These are phyloP conservation scores for Rubia tinctorum DNA, from an alignment of 305 asterid genomes.

Conservation along the genomic window DNA sequence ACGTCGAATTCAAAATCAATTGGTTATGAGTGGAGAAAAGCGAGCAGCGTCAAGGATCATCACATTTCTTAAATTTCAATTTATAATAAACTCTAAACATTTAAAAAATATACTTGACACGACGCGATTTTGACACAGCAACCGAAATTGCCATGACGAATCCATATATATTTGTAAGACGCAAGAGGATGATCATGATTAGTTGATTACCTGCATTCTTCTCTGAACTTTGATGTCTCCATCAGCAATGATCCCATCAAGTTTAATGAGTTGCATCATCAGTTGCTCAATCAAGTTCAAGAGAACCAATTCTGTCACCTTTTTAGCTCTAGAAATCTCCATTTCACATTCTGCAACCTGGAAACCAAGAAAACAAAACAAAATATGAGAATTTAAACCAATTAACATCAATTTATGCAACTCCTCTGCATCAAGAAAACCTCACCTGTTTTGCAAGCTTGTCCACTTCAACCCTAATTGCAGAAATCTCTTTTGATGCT, in stretches of 20 bases:
- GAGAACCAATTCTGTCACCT: conserved; percentile 58
- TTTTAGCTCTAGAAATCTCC: conserved; percentile 71
- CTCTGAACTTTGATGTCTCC: conserved; percentile 86
- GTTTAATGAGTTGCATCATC: conserved; percentile 80
- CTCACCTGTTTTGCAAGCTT: conserved; percentile 74
- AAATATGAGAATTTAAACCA: conserved; percentile 5
- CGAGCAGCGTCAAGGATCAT: too few relatives aligned
- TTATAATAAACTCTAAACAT: too few relatives aligned
- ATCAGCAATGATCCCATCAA: conserved; percentile 82
- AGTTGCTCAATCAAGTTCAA: conserved; percentile 64
- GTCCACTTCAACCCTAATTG: conserved; percentile 64
- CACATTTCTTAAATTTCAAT: too few relatives aligned
- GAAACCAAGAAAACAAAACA: neutral
- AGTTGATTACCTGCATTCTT: conserved; percentile 66
- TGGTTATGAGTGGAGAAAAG: too few relatives aligned
- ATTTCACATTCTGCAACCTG: conserved; percentile 71
- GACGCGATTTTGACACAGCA: neutral
- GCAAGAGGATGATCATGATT: neutral
- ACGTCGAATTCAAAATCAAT: too few relatives aligned
- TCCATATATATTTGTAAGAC: neutral
- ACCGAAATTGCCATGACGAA: neutral
- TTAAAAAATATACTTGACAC: too few relatives aligned
- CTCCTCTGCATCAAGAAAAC: neutral
- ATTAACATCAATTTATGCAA: neutral
- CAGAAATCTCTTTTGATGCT: conserved; percentile 58